phyloP scores from a whole-genome alignment of 2,329 filamentous ascomycete genomes.

The Zasmidium cellare region DNA sequence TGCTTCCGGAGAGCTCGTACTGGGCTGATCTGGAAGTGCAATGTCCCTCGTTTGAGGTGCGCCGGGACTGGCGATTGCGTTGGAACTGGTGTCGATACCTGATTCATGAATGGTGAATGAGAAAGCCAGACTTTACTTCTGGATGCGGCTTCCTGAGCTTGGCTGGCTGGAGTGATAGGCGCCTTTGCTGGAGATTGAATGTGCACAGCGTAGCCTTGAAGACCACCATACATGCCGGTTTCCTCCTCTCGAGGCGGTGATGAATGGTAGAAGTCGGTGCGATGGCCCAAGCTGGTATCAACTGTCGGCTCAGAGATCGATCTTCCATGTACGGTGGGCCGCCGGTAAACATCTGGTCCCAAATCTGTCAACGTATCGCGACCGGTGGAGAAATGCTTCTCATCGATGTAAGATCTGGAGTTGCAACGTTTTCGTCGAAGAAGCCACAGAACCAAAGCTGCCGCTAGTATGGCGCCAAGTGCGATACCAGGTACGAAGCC shows the following conservation, averaged over 20 bases:
- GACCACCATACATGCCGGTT: constrained; percentile 3
- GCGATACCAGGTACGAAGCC: constrained; percentile 37
- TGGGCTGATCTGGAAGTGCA: constrained; percentile 33
- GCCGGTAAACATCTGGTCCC: constrained; percentile 20
- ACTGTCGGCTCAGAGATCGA: constrained; percentile 36
- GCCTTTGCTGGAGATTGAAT: constrained; percentile 20
- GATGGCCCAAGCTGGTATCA: constrained; percentile 26
- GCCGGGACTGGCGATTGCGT: constrained; percentile 30
- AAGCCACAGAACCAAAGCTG: constrained; percentile 28
- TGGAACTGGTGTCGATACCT: constrained; percentile 25
- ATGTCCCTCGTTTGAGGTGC: constrained; percentile 35
- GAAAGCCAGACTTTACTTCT: constrained; percentile 23
- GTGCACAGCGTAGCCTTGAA: constrained; percentile 23
- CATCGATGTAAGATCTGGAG: constrained; percentile 17
- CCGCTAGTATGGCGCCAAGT: constrained; percentile 29
- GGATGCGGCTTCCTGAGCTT: constrained; percentile 17
- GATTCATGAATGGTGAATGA: constrained; percentile 31
- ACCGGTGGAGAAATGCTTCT: constrained; percentile 23
- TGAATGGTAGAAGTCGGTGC: constrained; percentile 36
- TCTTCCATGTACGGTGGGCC: constrained; percentile 30
- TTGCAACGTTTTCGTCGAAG: constrained; percentile 17
- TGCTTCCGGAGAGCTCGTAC: constrained; percentile 33
- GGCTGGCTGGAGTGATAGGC: constrained; percentile 19
- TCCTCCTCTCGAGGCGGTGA: constrained; percentile 28
- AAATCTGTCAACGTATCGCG: constrained; percentile 31